Evolutionary conservation across 148 eudicot genomes (phyloP).

Genomic region (Amaranthus palmeri): DNA sequence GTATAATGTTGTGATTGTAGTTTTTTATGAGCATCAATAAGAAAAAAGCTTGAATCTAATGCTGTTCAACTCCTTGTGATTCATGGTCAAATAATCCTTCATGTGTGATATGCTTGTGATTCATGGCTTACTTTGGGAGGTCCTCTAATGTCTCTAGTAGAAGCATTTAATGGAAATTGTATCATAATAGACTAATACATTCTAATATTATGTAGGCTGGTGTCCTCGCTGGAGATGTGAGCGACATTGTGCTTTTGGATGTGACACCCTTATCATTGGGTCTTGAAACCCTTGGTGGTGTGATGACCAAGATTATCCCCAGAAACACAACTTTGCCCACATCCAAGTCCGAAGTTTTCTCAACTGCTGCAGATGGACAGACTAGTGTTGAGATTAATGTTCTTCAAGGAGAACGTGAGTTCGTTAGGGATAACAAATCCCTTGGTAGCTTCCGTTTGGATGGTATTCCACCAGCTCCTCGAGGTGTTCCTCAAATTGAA

Average conservation of each 20-base stretch:
- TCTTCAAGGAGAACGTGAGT: constrained; percentile 93
- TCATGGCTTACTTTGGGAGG: no score
- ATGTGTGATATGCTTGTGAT: no score
- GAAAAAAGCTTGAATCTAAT: no score
- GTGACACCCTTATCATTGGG: constrained; percentile 84
- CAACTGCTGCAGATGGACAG: constrained; percentile 98
- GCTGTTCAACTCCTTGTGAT: no score
- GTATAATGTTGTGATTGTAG: no score
- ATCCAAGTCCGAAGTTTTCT: constrained; percentile 93
- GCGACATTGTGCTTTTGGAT: constrained; percentile 81
- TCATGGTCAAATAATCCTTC: no score
- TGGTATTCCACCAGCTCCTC: constrained; percentile 94
- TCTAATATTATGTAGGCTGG: constrained; percentile 50
- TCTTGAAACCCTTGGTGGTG: constrained; percentile 95
- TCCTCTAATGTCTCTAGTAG: no score
- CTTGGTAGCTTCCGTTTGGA: constrained; percentile 92
- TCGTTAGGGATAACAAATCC: constrained; percentile 91
- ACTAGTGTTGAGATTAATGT: constrained; percentile 94
- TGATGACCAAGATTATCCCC: constrained; percentile 96
- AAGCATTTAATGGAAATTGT: no score
- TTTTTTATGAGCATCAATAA: no score
- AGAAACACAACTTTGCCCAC: constrained; percentile 90
- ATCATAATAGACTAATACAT: no score
- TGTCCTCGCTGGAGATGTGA: constrained; percentile 91
- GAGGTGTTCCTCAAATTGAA: constrained; percentile 92